These are phyloP conservation scores for Cladophialophora yegresii DNA, from an alignment of 2,329 filamentous ascomycete genomes.

Conservation along the genomic window DNA sequence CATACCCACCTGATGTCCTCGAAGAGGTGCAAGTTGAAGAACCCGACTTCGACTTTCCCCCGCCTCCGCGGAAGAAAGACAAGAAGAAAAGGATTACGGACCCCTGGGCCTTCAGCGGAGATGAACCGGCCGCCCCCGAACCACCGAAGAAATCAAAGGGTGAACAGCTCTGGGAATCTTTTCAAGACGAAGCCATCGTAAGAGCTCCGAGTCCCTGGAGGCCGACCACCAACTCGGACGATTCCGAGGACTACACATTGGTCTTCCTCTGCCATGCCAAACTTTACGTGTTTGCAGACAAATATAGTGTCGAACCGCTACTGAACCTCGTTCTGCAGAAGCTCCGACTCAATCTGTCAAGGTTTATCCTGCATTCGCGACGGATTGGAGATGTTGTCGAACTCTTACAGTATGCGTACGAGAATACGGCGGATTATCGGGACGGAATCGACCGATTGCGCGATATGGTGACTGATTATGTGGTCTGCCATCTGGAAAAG, in stretches of 20 bases:
- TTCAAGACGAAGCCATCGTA: conserved; percentile 6
- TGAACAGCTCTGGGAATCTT: conserved; percentile 10
- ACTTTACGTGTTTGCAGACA: conserved; percentile 47
- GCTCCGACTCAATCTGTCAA: conserved; percentile 40
- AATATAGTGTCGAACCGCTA: conserved; percentile 44
- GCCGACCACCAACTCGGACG: conserved; percentile 22
- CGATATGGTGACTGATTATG: conserved; percentile 33
- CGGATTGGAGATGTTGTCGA: conserved; percentile 39
- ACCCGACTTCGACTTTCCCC: background rate
- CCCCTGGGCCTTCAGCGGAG: too few relatives aligned
- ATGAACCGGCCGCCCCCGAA: too few relatives aligned
- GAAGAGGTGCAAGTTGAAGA: background rate
- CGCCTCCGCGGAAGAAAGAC: background rate
- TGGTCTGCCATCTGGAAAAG: conserved; percentile 32
- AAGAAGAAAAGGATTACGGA: background rate
- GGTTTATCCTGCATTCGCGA: conserved; percentile 39
- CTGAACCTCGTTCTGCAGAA: conserved; percentile 40
- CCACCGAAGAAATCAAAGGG: background rate
- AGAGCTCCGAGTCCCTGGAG: conserved; percentile 18
- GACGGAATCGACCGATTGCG: conserved; percentile 30
- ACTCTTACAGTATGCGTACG: conserved; percentile 44
- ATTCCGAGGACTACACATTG: conserved; percentile 39
- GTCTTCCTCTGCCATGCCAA: conserved; percentile 46
- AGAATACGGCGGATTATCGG: conserved; percentile 38
- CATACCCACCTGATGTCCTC: too few relatives aligned